Conservation (phyloP, 2,329 filamentous ascomycete genomes). For the Ophiostoma ulmi region DNA sequence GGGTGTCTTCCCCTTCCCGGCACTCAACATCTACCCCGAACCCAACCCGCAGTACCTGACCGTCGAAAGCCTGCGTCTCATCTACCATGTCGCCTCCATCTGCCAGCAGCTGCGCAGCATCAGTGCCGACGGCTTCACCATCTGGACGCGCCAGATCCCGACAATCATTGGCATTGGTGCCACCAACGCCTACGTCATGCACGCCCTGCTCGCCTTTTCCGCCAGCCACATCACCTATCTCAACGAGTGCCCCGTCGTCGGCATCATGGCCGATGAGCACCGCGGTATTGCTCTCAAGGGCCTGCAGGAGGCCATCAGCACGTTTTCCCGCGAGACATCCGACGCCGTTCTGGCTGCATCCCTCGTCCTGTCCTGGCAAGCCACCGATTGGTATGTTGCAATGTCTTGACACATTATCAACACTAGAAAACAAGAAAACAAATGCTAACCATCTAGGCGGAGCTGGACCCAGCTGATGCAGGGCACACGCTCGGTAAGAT, state of each 20-base stretch:
- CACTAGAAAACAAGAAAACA: background rate
- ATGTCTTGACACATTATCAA: too few species aligned
- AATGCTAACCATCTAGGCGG: slow-evolving; percentile 52
- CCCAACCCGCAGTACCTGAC: slow-evolving; percentile 69
- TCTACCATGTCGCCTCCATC: slow-evolving; percentile 84
- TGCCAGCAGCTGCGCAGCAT: slow-evolving; percentile 75
- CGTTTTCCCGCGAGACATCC: slow-evolving; percentile 78
- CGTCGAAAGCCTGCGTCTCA: slow-evolving; percentile 74
- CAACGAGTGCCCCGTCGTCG: slow-evolving; percentile 76
- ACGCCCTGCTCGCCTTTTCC: slow-evolving; percentile 86
- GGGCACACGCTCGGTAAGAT: slow-evolving; percentile 63
- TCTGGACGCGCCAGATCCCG: slow-evolving; percentile 90
- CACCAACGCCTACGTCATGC: slow-evolving; percentile 84
- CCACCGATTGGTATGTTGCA: slow-evolving; percentile 76
- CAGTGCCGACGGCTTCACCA: slow-evolving; percentile 75
- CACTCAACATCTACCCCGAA: slow-evolving; percentile 69
- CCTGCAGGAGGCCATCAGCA: slow-evolving; percentile 77
- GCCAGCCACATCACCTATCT: slow-evolving; percentile 89
- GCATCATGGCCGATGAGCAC: slow-evolving; percentile 85
- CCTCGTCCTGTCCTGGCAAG: slow-evolving; percentile 90
- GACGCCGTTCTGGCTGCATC: slow-evolving; percentile 90
- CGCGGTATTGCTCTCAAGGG: slow-evolving; percentile 80
- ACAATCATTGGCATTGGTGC: slow-evolving; percentile 79
- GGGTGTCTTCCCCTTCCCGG: slow-evolving; percentile 78
- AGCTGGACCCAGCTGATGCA: slow-evolving; percentile 91